Base-by-base conservation (phyloP, 2,329 filamentous ascomycete genomes). In the Zymoseptoria pseudotritici region DNA sequence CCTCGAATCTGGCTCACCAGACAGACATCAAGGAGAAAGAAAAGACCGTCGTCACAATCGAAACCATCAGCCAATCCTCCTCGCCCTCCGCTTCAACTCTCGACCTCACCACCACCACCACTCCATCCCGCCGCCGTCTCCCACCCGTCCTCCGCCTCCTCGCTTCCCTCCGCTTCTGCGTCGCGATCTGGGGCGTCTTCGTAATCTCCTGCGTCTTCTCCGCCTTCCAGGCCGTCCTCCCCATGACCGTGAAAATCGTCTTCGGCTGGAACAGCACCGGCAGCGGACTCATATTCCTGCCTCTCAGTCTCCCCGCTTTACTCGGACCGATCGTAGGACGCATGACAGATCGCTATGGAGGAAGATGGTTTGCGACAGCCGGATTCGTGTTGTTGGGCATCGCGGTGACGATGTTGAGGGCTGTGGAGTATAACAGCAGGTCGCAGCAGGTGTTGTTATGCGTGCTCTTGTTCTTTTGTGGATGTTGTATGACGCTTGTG, bases 271-370 rank as follows among this genome's bases (percentile, higher is more conserved):
- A 59, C 22, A 52, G 62, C 8, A 62, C 55, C 13, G 61, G 62
- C 8, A 61, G 58, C 10, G 67, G 66, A 17, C 62, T 68, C n/a
- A 65, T 67, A 42, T 69, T 68, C 64, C 46, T 69, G 21, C 65
- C 65, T 1, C 50, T 69, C 8, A 61, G 62, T 8, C 54, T 62
- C 8, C 67, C 66, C 13, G 60, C 65, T 2, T 46, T 68, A 9
- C 55, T 68, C 21, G 67, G 67, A 8, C 66, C 65, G 2, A 26
- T 65, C n/a, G 58, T 68, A 51, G 67, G 66, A 21, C 55, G 53
- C 19, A 21, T 63, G 22, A 54, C 61, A 31, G 67, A 69, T 51
- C 62, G 64, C 3, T 58, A 63, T 22, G 59, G 61, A 13, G 65
- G 62, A 1, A 55, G 66, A 50, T 66, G 63, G 65, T 61, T 67